Evolutionary conservation across 2,329 filamentous ascomycete species (phyloP).

Genomic region (Colletotrichum gigasporum): DNA sequence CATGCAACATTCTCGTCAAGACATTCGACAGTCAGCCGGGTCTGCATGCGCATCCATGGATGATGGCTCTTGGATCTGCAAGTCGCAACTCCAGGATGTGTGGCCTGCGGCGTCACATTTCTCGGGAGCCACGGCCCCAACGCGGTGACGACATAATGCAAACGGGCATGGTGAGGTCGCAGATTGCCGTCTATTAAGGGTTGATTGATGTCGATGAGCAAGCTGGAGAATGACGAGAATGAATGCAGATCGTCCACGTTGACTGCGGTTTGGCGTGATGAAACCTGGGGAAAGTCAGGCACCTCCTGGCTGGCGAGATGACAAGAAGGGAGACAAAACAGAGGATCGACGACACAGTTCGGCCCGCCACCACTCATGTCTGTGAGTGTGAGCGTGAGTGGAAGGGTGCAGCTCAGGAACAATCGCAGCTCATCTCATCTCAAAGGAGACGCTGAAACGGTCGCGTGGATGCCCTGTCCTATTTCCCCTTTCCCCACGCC

Average conservation of each 20-base stretch:
- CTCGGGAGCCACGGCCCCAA: neutral
- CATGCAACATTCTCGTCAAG: neutral
- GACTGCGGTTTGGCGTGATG: slow-evolving; percentile 9
- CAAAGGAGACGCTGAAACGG: neutral
- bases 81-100: neutral
- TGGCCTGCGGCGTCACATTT: neutral
- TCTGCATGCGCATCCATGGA: no score
- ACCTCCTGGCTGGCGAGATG: neutral
- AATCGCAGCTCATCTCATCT: neutral
- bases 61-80: no score
- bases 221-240: neutral
- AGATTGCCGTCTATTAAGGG: slow-evolving; percentile 1
- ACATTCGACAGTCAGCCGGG: neutral
- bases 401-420: neutral
- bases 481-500: neutral
- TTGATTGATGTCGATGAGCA: neutral
- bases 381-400: neutral
- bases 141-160: neutral
- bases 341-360: neutral
- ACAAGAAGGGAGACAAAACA: neutral
- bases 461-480: no score
- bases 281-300: slow-evolving; percentile 16
- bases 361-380: neutral
- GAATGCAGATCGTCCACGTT: neutral
- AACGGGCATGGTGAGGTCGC: neutral